Base-by-base conservation (phyloP, 163 green algal genomes). In the Trebouxia gelatinosa region DNA sequence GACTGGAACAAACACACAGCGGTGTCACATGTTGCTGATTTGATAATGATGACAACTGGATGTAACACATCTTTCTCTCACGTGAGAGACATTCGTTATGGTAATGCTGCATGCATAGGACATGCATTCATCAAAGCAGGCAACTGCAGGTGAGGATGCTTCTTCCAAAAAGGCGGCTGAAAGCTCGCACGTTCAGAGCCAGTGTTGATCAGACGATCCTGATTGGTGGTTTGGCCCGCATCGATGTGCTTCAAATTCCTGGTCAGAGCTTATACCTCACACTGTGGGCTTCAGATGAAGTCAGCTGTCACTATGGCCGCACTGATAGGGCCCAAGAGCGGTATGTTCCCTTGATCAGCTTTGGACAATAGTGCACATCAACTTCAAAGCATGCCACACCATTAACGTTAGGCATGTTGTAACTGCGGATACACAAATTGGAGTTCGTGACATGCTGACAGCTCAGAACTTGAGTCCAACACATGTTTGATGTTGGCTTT, bases 231-330 rank as follows among this genome's bases (percentile, higher is more conserved):
- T 48, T 98, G 29, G 93, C 88, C 0, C 86, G 95, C 9, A 32
- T 99, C 29, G 96, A 99, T 79, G 84, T 99, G 26, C 11, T 94
- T 38, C 78, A 76, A 21, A 85, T 87, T 4, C 77, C 80, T 1
- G 87, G 83, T 0, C 80, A 89, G 17, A 97, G 94, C 0, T 74
- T 99, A 31, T 99, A 99, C 86, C 81, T 99, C n/a, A 98, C 96
- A 0, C 74, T 95, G 0, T 99, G 92, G 91, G 86, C 83, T n/a
- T 92, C 85, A 3, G 85, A 92, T 74, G 82, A 92, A 21, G 74
- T 99, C 11, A 67, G 81, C 43, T 90, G 89, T 68, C 94, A 99
- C 85, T 84, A 97, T 78, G 96, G 96, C 64, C 95, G 95, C 81
- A 97, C 89, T 0, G 91, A 93, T 29, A 88, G 82, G 11, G 95